phyloP scores from a whole-genome alignment of 495 filamentous ascomycete genomes.

The Polyplosphaeria fusca region DNA sequence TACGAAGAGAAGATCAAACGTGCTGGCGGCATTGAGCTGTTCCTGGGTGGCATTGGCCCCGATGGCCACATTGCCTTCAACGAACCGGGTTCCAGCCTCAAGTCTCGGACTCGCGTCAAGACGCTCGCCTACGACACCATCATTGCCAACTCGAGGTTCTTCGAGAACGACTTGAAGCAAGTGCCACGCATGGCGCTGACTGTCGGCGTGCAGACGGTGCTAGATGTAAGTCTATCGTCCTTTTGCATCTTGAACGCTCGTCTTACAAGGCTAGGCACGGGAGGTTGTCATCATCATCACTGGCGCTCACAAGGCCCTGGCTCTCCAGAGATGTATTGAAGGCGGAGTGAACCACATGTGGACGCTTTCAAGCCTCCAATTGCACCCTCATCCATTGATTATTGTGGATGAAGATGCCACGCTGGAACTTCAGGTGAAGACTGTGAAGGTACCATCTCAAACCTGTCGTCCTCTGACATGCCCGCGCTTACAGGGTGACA shows the following conservation, averaged over 20 bases:
- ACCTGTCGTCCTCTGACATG: neutral
- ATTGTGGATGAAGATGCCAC: constrained; percentile 86
- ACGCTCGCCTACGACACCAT: constrained; percentile 86
- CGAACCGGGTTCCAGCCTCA: constrained; percentile 78
- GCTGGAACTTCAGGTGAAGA: constrained; percentile 79
- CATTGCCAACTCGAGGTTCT: constrained; percentile 80
- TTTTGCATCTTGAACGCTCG: neutral
- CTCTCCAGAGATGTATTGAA: constrained; percentile 78
- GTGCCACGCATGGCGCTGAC: constrained; percentile 83
- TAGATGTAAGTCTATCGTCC: constrained; percentile 53
- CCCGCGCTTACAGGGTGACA: constrained; percentile 29
- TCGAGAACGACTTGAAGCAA: constrained; percentile 65
- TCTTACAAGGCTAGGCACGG: constrained; percentile 47
- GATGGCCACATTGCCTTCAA: constrained; percentile 91
- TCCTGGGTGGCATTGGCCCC: constrained; percentile 78
- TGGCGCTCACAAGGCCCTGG: constrained; percentile 74
- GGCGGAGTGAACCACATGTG: constrained; percentile 86
- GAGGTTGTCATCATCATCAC: constrained; percentile 82
- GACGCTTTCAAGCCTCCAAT: constrained; percentile 75
- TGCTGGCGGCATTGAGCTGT: constrained; percentile 77
- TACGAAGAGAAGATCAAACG: constrained; percentile 77
- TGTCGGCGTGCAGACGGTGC: constrained; percentile 81
- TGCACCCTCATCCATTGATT: constrained; percentile 75
- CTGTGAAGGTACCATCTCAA: constrained; percentile 60
- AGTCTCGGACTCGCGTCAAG: constrained; percentile 77